Conservation (phyloP, 2,329 filamentous ascomycete genomes). For the Xylaria sp. region DNA sequence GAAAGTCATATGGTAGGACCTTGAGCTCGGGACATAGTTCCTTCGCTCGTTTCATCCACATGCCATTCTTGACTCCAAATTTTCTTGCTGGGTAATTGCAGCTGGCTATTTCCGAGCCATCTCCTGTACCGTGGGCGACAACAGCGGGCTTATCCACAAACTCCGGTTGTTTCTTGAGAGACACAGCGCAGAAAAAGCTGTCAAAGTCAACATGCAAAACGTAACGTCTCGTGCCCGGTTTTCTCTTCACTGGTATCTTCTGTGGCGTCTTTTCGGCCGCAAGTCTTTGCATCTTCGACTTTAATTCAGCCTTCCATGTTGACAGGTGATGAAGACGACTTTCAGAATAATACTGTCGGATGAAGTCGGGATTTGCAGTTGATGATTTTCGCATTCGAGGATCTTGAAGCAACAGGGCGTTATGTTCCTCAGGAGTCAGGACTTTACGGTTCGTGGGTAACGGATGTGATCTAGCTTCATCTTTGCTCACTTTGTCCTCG, state of each 20-base stretch:
- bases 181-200: slow-evolving; percentile 95
- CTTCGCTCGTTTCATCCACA: slow-evolving; percentile 96
- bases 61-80: slow-evolving; percentile 90
- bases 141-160: slow-evolving; percentile 74
- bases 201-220: slow-evolving; percentile 97
- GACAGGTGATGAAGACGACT: slow-evolving; percentile 92
- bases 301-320: slow-evolving; percentile 93
- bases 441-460: slow-evolving; percentile 23
- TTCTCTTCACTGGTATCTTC: slow-evolving; percentile 43
- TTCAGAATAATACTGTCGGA: slow-evolving; percentile 92
- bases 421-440: slow-evolving; percentile 88
- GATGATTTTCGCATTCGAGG: slow-evolving; percentile 83
- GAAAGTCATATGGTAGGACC: slow-evolving; percentile 92
- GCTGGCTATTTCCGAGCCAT: slow-evolving; percentile 90
- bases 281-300: slow-evolving; percentile 77
- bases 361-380: slow-evolving; percentile 85
- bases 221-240: slow-evolving; percentile 65
- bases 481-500: slow-evolving; percentile 3
- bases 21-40: slow-evolving; percentile 81
- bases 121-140: slow-evolving; percentile 80
- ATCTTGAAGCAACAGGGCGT: slow-evolving; percentile 75
- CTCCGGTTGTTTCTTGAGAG: slow-evolving; percentile 69
- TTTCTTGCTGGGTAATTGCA: slow-evolving; percentile 90
- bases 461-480: slow-evolving; percentile 4
- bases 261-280: slow-evolving; percentile 60